phyloP scores from a whole-genome alignment of 257 asterid species.

The Solanum tarapatanum region DNA sequence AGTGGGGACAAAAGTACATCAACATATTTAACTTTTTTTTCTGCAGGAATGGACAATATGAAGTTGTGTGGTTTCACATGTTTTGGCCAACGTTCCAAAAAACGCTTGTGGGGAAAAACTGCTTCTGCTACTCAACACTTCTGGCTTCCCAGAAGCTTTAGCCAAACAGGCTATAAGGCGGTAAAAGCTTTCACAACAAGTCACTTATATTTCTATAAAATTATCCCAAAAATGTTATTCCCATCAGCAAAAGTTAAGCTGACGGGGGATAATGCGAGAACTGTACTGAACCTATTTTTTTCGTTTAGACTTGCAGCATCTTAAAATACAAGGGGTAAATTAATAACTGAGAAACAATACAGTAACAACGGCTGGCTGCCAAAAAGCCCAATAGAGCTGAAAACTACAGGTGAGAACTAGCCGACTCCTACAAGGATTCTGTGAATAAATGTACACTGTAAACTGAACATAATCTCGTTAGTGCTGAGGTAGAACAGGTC shows the following conservation, averaged over 20 bases:
- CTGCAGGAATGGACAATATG: neutral
- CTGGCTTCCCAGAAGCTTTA: neutral
- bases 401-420: slow-evolving; percentile 6
- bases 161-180: neutral
- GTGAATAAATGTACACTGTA: neutral
- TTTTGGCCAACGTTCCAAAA: neutral
- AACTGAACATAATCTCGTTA: slow-evolving; percentile 17
- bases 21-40: neutral
- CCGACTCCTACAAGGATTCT: neutral
- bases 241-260: neutral
- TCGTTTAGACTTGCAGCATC: neutral
- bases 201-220: neutral
- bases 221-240: neutral
- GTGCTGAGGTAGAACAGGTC: slow-evolving; percentile 70
- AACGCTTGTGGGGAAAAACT: too few relatives aligned
- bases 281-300: neutral
- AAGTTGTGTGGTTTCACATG: neutral
- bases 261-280: neutral
- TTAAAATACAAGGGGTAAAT: neutral
- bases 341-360: neutral
- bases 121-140: too few relatives aligned
- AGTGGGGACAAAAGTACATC: neutral
- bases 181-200: neutral
- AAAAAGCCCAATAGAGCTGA: slow-evolving; percentile 2
- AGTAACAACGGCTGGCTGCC: neutral